Evolutionary conservation across 768 basidiomycete species (phyloP), one percentile per base, ranked within the genome.

Genomic region (Kwoniella shandongensis): DNA sequence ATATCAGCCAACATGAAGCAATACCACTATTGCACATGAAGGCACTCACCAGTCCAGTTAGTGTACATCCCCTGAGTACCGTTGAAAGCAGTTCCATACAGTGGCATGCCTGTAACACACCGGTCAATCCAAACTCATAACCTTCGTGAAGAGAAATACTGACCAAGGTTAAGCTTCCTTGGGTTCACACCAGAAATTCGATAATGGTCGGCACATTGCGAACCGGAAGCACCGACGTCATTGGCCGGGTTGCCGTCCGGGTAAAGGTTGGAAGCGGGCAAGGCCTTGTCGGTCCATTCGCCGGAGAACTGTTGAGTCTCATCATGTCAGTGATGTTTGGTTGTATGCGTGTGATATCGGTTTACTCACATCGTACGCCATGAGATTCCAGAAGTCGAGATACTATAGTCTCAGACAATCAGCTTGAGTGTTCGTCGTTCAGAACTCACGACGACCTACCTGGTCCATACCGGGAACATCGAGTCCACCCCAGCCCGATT

Each of bases 331-430:
- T 46, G n/a, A n/a, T 18, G 26, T 17, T 30, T 1, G 8, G 2
- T 8, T 32, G 46, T 29, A 18, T 73, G 35, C 10, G n/a, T 11
- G 17, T 15, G 38, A 6, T 26, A 13, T 17, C 30, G 1, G 23
- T 18, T n/a, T 2, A 35, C 36, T 22, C 23, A 47, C 27, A 20
- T 66, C 71, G 26, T 55, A 61, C 51, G 83, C 85, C 96, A 99
- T 99, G 75, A 99, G 78, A 73, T 99, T 98, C 93, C 92, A 98
- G 74, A 96, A 92, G 70, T 91, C 88, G 18, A 99, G 85, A 58
- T 82, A 86, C 57, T 56, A 57, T 23, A 32, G 0, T 15, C 4
- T 13, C 44, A 45, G 26, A n/a, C 27, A 27, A 30, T 35, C 54
- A 39, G 26, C n/a, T n/a, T n/a, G n/a, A n/a, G n/a, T 32, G 32